Evolutionary conservation across 805 yeast species (phyloP), one percentile per base, ranked within the genome.

Genomic region (Blastobotrys peoriensis): DNA sequence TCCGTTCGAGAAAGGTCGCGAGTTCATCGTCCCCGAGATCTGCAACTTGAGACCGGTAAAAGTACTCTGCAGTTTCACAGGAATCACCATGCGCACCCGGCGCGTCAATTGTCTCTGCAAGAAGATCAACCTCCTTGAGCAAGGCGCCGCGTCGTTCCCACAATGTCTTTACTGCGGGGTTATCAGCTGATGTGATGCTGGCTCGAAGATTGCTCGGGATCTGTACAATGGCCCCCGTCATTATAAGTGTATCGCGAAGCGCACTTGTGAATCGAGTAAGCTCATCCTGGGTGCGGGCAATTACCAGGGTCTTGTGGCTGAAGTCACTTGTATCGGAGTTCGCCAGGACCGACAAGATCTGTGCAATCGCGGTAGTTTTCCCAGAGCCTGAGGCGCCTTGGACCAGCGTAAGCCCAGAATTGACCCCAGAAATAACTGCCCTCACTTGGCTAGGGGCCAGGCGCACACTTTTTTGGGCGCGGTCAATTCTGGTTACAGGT

Each of bases 381-480:
- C 91, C 91, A 0, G 89, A 81, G 0, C 89, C 89, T 3, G 89
- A 89, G 1, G 89, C 88, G 0, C 88, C 89, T 58, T 79, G 84
- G 4, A 83, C 74, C 23, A 83, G 74, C 3, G 76, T 64, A 4
- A 83, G 60, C 2, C 80, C 79, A n/a, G 78, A 74, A 6, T 36
- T 40, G 0, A 57, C 42, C 0, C 63, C 61, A 6, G 56, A 38
- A 10, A 59, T 38, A 5, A 67, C 43, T 1, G 66, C 61, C 18
- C 53, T 39, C 3, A 56, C 54, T 39, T 66, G 67, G 4, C 42
- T 41, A 5, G 43, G 43, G 1, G 61, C 52, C 35, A 46, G 60
- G 10, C 44, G 27, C 46, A 22, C 30, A n/a, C n/a, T n/a, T n/a
- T n/a, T n/a, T n/a, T n/a, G n/a, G n/a, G n/a, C n/a, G n/a, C n/a